Evolutionary conservation across 164 flowering plant genomes (phyloP).

Genomic region (Chloranthus sessilifolius): DNA sequence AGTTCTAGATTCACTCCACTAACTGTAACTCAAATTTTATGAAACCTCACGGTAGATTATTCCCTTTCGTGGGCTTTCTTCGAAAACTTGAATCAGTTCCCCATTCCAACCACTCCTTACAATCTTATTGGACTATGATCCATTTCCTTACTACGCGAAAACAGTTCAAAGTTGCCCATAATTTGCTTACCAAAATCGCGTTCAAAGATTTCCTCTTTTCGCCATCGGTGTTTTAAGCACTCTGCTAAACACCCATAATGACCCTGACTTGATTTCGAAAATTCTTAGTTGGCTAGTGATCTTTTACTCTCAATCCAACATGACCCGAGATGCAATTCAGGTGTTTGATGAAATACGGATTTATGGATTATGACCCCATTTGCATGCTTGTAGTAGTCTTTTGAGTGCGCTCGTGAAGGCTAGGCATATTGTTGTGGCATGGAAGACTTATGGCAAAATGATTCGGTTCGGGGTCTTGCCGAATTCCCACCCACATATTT

Average conservation of each 20-base stretch:
- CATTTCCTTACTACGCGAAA: slow-evolving; percentile 48
- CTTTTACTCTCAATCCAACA: slow-evolving; percentile 49
- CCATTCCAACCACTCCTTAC: slow-evolving; percentile 52
- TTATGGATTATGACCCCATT: slow-evolving; percentile 49
- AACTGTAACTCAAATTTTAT: slow-evolving; percentile 32
- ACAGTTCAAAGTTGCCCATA: slow-evolving; percentile 52
- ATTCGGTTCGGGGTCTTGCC: slow-evolving; percentile 52
- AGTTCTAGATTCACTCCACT: slow-evolving; percentile 35
- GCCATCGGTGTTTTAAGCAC: slow-evolving; percentile 58
- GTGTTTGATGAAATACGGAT: slow-evolving; percentile 72
- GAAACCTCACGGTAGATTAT: slow-evolving; percentile 24
- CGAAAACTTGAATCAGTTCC: slow-evolving; percentile 59
- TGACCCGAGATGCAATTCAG: slow-evolving; percentile 66
- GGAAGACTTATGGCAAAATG: slow-evolving; percentile 73
- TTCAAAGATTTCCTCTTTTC: slow-evolving; percentile 56
- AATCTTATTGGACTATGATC: slow-evolving; percentile 70
- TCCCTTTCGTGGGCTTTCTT: slow-evolving; percentile 57
- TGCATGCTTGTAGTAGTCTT: slow-evolving; percentile 74
- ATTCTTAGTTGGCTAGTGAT: slow-evolving; percentile 86
- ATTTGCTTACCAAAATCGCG: slow-evolving; percentile 58
- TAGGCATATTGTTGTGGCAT: slow-evolving; percentile 52
- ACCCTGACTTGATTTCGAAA: slow-evolving; percentile 52
- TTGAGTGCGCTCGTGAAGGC: slow-evolving; percentile 64
- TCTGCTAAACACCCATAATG: slow-evolving; percentile 31
- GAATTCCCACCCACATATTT: slow-evolving; percentile 56